A percentile compares a stretch with the other conserved stretches of the same genome.
phyloP scores from a whole-genome alignment of 2,329 filamentous ascomycete genomes.

The Periconia macrospinosa region DNA sequence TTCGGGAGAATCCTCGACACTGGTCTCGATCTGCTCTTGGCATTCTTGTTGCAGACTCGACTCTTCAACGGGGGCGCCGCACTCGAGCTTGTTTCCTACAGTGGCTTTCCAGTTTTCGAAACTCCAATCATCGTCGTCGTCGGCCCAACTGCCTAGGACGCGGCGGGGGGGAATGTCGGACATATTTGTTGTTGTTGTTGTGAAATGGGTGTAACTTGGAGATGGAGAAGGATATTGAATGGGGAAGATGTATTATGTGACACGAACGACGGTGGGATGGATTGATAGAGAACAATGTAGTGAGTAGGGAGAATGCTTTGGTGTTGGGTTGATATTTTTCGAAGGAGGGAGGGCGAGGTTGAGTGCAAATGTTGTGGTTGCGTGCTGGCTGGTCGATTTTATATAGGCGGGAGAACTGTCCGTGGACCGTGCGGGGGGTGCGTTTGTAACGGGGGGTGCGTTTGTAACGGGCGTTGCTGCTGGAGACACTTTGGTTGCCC shows the following conservation, averaged over 20 bases:
- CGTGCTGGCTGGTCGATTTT: no score
- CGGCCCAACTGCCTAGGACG: neutral
- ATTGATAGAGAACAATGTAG: no score
- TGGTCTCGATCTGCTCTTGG: neutral
- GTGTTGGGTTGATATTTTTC: no score
- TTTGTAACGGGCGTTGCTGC: no score
- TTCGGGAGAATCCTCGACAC: neutral
- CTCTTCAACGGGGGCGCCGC: no score
- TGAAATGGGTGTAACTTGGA: no score
- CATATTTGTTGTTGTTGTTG: neutral
- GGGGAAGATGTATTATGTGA: slow-evolving; percentile 1
- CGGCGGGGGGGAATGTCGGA: neutral
- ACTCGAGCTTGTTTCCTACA: neutral
- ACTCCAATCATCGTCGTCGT: neutral
- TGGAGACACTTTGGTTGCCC: no score
- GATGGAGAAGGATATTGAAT: slow-evolving; percentile 4
- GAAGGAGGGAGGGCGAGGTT: slow-evolving; percentile 3
- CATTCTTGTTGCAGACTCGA: neutral
- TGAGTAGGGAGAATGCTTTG: no score
- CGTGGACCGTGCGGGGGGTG: no score
- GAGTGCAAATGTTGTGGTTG: neutral
- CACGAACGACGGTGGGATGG: no score
- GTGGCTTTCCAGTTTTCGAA: neutral
- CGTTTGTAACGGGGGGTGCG: no score
- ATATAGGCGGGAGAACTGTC: no score